Conservation (phyloP, 2,329 filamentous ascomycete species). For the Aspergillus luchuensis region DNA sequence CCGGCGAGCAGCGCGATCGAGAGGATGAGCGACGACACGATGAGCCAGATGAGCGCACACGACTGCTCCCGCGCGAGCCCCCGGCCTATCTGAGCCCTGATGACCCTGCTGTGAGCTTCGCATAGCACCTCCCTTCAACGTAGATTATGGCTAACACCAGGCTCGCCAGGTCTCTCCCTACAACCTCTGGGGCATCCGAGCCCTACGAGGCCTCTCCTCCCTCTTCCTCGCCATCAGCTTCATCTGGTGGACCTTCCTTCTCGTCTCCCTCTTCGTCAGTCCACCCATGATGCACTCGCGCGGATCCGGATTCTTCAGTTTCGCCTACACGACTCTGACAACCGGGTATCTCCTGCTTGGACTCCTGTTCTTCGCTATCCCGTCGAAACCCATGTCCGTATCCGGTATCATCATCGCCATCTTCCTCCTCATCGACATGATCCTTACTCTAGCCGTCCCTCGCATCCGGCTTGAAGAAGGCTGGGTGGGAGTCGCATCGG, state of each 20-base stretch:
- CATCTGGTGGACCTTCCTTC: slow-evolving; percentile 87
- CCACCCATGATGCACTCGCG: slow-evolving; percentile 82
- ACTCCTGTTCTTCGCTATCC: slow-evolving; percentile 83
- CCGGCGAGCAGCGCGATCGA: slow-evolving; percentile 16
- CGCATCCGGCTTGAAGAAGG: slow-evolving; percentile 80
- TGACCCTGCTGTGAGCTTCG: slow-evolving; percentile 70
- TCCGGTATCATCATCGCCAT: slow-evolving; percentile 68
- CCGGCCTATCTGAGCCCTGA: slow-evolving; percentile 70
- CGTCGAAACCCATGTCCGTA: slow-evolving; percentile 76
- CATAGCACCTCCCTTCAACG: neutral
- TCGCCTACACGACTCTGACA: slow-evolving; percentile 78
- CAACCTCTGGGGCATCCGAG: slow-evolving; percentile 88
- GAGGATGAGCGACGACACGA: slow-evolving; percentile 31
- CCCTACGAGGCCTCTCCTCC: slow-evolving; percentile 75
- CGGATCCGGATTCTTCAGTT: slow-evolving; percentile 90
- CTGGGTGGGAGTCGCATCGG: slow-evolving; percentile 85
- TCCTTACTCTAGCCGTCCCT: slow-evolving; percentile 75
- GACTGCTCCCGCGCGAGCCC: slow-evolving; percentile 69
- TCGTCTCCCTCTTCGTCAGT: slow-evolving; percentile 89
- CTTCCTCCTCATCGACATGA: slow-evolving; percentile 71
- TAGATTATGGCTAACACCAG: neutral
- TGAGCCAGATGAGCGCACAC: slow-evolving; percentile 62
- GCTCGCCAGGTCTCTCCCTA: slow-evolving; percentile 70
- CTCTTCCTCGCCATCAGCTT: slow-evolving; percentile 74
- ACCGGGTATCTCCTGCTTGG: slow-evolving; percentile 73